Conservation (phyloP, 2,329 filamentous ascomycete genomes). For the Diaporthe citri region DNA sequence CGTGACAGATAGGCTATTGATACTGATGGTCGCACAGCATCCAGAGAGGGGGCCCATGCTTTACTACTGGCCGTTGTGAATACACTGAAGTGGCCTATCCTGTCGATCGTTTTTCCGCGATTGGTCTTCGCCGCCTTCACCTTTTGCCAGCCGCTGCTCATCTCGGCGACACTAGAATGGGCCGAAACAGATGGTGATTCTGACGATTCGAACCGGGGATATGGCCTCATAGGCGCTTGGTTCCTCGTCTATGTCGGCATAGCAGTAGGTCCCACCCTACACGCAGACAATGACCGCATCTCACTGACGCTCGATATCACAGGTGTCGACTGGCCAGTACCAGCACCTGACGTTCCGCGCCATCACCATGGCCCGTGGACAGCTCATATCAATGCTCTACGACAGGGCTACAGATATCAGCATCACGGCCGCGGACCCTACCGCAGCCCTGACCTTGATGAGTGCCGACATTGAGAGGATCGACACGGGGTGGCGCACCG, state of each 20-base stretch:
- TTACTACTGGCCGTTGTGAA: background rate
- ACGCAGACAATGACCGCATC: background rate
- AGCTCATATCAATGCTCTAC: slow-evolving; percentile 61
- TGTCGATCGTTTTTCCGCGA: slow-evolving; percentile 52
- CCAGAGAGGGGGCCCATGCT: background rate
- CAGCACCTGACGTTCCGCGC: slow-evolving; percentile 53
- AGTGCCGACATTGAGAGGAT: slow-evolving; percentile 61
- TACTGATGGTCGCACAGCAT: background rate
- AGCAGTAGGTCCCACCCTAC: slow-evolving; percentile 48
- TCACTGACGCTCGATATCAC: background rate
- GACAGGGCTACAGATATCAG: slow-evolving; percentile 56
- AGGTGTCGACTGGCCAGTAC: slow-evolving; percentile 48
- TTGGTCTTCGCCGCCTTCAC: slow-evolving; percentile 55
- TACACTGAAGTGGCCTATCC: slow-evolving; percentile 39
- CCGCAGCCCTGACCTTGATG: slow-evolving; percentile 61
- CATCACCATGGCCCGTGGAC: slow-evolving; percentile 53
- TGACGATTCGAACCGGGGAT: slow-evolving; percentile 44
- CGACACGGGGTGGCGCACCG: slow-evolving; percentile 47
- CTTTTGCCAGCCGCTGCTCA: slow-evolving; percentile 61
- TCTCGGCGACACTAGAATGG: slow-evolving; percentile 51
- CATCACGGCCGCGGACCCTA: slow-evolving; percentile 51
- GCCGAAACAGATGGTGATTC: slow-evolving; percentile 44
- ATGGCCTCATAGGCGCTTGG: slow-evolving; percentile 57
- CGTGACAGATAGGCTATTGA: too few relatives aligned
- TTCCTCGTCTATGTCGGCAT: slow-evolving; percentile 57